Conservation (phyloP, 306 rosid genomes). For the Betula pendula region DNA sequence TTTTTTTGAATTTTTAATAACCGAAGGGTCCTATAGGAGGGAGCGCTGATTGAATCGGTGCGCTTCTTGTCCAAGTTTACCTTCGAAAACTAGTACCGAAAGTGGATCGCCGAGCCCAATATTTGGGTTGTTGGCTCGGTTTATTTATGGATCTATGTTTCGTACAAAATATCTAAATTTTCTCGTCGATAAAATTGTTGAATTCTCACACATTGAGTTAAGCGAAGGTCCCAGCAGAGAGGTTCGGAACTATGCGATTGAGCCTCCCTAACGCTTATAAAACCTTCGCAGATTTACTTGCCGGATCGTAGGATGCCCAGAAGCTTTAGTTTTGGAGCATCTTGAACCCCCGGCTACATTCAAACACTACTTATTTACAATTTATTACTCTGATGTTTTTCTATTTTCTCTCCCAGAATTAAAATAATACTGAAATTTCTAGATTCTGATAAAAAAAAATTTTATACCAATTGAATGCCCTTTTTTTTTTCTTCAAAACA, state of each 20-base stretch:
- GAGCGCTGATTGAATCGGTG: constrained; percentile 54
- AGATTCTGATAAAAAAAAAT: too few species aligned
- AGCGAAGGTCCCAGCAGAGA: constrained; percentile 94
- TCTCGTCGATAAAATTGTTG: neutral
- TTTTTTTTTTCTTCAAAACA: too few species aligned
- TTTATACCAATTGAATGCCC: too few species aligned
- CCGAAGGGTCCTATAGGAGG: constrained; percentile 96
- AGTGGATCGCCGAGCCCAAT: constrained; percentile 33
- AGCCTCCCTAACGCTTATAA: constrained; percentile 65
- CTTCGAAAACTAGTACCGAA: constrained; percentile 66
- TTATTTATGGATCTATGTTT: constrained; percentile 24
- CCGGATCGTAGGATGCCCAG: constrained; percentile 78
- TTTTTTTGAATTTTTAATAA: neutral
- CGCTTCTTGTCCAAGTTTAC: constrained; percentile 85
- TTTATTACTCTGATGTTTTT: too few species aligned
- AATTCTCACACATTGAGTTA: neutral
- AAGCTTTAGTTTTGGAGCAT: constrained; percentile 27
- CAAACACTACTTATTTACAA: too few species aligned
- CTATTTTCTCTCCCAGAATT: neutral
- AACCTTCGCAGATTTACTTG: constrained; percentile 63
- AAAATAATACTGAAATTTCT: too few species aligned
- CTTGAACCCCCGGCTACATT: constrained; percentile 48
- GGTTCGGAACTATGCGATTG: constrained; percentile 49
- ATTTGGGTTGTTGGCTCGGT: constrained; percentile 35
- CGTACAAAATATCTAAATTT: constrained; percentile 32